Conservation (phyloP, 2,329 filamentous ascomycete species). For the Xylaria sp. region DNA sequence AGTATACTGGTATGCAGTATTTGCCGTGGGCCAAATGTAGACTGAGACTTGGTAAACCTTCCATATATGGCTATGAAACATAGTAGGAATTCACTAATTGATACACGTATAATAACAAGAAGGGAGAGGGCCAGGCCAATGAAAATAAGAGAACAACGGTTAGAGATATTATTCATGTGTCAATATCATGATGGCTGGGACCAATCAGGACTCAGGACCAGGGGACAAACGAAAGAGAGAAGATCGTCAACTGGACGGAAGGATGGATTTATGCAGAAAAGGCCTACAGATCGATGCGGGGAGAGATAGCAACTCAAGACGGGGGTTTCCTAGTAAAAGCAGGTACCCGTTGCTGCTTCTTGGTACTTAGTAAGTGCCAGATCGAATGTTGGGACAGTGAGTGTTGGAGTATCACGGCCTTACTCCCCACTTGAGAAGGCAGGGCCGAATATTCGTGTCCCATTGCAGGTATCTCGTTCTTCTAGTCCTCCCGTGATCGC, state of each 20-base stretch:
- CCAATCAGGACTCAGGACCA: constrained; percentile 9
- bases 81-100: background rate
- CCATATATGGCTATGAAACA: constrained; percentile 4
- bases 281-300: background rate
- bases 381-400: constrained; percentile 6
- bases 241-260: background rate
- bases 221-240: background rate
- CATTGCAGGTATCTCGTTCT: background rate
- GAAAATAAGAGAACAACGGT: no score
- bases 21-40: constrained; percentile 10
- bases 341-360: constrained; percentile 3
- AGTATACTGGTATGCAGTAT: constrained; percentile 22
- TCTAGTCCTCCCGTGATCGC: background rate
- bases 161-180: constrained; percentile 14
- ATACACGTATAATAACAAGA: no score
- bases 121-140: no score
- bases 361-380: background rate
- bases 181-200: background rate
- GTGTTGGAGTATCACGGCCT: constrained; percentile 18
- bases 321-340: background rate
- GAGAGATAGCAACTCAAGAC: background rate
- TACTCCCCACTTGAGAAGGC: constrained; percentile 7
- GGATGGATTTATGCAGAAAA: background rate
- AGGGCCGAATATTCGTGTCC: constrained; percentile 1
- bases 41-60: background rate